Base-by-base conservation (phyloP, 345 rosid genomes). In the Draba incana region DNA sequence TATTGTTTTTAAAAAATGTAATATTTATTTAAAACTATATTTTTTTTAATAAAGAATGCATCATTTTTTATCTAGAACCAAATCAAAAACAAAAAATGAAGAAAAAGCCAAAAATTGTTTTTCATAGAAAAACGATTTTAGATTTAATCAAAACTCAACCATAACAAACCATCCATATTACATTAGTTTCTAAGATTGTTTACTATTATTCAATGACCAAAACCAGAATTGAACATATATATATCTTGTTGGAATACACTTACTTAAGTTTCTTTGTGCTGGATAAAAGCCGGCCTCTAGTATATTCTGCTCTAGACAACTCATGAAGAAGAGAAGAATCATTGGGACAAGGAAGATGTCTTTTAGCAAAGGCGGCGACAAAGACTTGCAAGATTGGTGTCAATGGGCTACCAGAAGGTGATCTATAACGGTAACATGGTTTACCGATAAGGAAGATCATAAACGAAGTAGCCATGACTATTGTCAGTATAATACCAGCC, bases 351-450 rank as follows among this genome's bases (percentile, higher is more conserved):
- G 84, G 71, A 64, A 94, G 75, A 48, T 87, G 80, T 69, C 96
- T 83, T 79, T 94, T 94, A 37, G 82, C 61, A 46, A 89, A 49
- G 25, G 99, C 97, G 0, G 96, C 95, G 1, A 82, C 88, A 28
- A 89, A 61, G 58, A 94, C 99, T 70, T 84, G 97, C 35, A 87
- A 54, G 81, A 94, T 77, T 0, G 97, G 97, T 0, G 92, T 84
- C n/a, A 94, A 78, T 4, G 96, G 97, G 77, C 95, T 91, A 35
- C 97, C 97, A 0, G 82, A 64, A 0, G 97, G 88, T 43, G 16
- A 66, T 61, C 92, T 60, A 60, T 84, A 94, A 3, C 99, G 87
- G 42, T 94, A 94, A 65, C 79, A 75, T 0, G 90, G 88, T 80
- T 81, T 76, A 67, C 99, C 99, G 0, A 78, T 7, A 25, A 85